Conservation (phyloP, 768 basidiomycete species). For the Phallus indusiatus region DNA sequence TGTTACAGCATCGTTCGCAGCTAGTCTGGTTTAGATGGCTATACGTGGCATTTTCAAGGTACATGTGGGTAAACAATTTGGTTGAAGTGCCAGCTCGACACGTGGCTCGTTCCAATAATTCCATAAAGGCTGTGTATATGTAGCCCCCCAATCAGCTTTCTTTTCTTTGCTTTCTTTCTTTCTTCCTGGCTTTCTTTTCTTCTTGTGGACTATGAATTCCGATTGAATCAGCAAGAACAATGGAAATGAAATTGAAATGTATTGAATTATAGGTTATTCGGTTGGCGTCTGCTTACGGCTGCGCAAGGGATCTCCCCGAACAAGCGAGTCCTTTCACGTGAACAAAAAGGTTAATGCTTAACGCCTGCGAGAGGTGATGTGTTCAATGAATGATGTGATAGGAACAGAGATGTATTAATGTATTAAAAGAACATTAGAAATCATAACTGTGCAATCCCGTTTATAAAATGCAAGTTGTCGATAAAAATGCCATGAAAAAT, state of each 20-base stretch:
- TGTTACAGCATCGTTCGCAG: constrained; percentile 66
- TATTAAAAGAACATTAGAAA: neutral
- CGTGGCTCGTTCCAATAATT: too few species aligned
- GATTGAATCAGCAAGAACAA: too few species aligned
- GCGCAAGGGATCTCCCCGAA: neutral
- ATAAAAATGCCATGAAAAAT: neutral
- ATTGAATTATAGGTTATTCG: too few species aligned
- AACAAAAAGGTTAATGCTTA: neutral
- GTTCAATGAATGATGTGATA: neutral
- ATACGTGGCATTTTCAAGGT: constrained; percentile 69
- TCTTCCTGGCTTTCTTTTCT: too few species aligned
- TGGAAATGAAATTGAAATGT: too few species aligned
- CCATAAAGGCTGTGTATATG: too few species aligned
- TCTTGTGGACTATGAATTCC: too few species aligned
- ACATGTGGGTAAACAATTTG: constrained; percentile 93
- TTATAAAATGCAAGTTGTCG: neutral
- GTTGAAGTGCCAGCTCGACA: constrained; percentile 30
- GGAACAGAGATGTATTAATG: neutral
- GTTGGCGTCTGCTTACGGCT: neutral
- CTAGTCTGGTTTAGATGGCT: constrained; percentile 86
- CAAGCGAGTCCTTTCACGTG: neutral
- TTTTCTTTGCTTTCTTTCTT: too few species aligned
- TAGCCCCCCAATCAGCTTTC: too few species aligned
- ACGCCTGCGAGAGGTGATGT: neutral
- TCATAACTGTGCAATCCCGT: neutral